A percentile compares a stretch with the other conserved stretches of the same genome.
These are phyloP conservation scores for Nicotiana otophora DNA, from an alignment of 257 asterid species.

Conservation along the genomic window DNA sequence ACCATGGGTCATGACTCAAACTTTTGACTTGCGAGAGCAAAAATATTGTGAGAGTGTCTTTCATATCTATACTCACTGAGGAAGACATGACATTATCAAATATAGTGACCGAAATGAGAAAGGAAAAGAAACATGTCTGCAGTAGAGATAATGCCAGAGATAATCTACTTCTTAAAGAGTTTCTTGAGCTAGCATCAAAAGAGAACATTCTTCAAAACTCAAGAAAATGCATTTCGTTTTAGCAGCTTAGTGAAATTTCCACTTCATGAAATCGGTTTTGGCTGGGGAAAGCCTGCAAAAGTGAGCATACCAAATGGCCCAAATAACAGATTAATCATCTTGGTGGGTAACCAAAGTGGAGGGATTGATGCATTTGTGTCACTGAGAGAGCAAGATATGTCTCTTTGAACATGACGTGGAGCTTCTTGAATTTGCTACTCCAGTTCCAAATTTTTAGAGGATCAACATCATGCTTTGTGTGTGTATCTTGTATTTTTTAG, in stretches of 20 bases:
- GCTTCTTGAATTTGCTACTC: neutral
- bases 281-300: neutral
- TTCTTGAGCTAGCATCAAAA: neutral
- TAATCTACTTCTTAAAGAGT: neutral
- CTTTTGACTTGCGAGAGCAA: neutral
- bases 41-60: neutral
- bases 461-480: neutral
- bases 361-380: neutral
- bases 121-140: neutral
- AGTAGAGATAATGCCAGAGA: neutral
- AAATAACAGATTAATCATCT: neutral
- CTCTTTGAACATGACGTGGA: neutral
- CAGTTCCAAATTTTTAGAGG: neutral
- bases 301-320: neutral
- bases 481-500: neutral
- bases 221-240: neutral
- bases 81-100: neutral
- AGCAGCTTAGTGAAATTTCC: neutral
- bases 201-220: neutral
- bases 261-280: neutral
- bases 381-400: neutral
- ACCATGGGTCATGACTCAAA: neutral
- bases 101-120: neutral
- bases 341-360: neutral
- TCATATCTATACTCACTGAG: neutral